Evolutionary conservation across 345 rosid species (phyloP).

Genomic region (Geranium brycei): DNA sequence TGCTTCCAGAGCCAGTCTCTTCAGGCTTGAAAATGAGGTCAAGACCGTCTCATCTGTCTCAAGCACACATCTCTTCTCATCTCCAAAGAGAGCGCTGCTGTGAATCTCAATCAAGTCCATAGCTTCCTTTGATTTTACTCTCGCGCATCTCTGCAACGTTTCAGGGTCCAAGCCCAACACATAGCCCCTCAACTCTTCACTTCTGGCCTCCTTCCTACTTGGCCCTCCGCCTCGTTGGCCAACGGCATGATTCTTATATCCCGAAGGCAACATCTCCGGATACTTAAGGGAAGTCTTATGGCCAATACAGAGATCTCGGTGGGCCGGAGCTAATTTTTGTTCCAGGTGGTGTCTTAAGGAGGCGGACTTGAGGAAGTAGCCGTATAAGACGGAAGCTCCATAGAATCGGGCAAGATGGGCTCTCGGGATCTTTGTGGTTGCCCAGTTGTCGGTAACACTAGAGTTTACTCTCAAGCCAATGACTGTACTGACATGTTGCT

Average conservation of each 20-base stretch:
- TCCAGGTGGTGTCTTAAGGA: conserved; percentile 65
- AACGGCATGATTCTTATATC: conserved; percentile 28
- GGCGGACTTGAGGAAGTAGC: conserved; percentile 80
- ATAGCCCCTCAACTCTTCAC: conserved; percentile 43
- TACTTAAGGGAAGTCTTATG: conserved; percentile 21
- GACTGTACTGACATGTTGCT: conserved; percentile 55
- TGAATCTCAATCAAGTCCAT: conserved; percentile 61
- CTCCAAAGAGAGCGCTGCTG: conserved; percentile 54
- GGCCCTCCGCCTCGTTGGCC: conserved; percentile 20
- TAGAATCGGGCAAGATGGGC: conserved; percentile 42
- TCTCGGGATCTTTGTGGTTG: conserved; percentile 50
- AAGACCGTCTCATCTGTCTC: conserved; percentile 33
- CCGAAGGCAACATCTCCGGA: conserved; percentile 20
- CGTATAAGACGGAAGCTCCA: conserved; percentile 59
- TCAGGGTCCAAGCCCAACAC: conserved; percentile 56
- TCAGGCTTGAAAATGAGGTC: conserved; percentile 77
- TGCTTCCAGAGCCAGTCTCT: conserved; percentile 80
- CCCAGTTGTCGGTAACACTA: conserved; percentile 79
- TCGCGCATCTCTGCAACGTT: conserved; percentile 57
- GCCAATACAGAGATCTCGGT: conserved; percentile 13
- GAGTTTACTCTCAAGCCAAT: conserved; percentile 65
- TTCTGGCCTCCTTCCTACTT: conserved; percentile 9
- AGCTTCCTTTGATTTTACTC: conserved; percentile 56
- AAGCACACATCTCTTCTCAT: conserved; percentile 12
- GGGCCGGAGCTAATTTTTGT: conserved; percentile 21